Conservation (phyloP, 2,329 filamentous ascomycete genomes). For the Botrytis galanthina region DNA sequence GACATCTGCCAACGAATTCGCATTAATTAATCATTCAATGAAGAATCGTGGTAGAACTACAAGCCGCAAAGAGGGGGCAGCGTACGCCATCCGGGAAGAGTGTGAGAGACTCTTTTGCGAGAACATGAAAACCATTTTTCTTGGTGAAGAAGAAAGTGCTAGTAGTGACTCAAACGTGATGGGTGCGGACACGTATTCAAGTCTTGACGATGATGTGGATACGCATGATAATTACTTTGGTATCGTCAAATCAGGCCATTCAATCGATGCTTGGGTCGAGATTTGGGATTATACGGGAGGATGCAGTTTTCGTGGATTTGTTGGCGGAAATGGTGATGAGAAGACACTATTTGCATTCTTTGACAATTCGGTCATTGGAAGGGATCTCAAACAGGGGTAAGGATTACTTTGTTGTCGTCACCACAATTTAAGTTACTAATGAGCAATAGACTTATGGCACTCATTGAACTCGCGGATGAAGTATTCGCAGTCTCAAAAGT, state of each 20-base stretch:
- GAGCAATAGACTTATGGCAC: slow-evolving; percentile 69
- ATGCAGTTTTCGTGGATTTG: slow-evolving; percentile 81
- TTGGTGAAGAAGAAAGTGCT: slow-evolving; percentile 86
- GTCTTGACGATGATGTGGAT: slow-evolving; percentile 35
- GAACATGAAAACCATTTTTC: slow-evolving; percentile 89
- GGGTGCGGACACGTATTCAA: slow-evolving; percentile 63
- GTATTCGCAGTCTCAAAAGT: slow-evolving; percentile 75
- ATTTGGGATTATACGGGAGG: slow-evolving; percentile 73
- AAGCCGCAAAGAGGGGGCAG: slow-evolving; percentile 80
- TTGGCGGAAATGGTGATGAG: slow-evolving; percentile 66
- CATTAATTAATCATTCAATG: slow-evolving; percentile 52
- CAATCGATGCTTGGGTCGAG: slow-evolving; percentile 39
- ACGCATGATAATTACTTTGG: slow-evolving; percentile 32
- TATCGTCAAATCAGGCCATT: slow-evolving; percentile 28
- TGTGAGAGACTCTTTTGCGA: slow-evolving; percentile 99
- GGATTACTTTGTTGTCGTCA: slow-evolving; percentile 36
- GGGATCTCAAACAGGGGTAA: slow-evolving; percentile 85
- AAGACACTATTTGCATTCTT: slow-evolving; percentile 88
- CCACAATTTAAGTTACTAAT: slow-evolving; percentile 36
- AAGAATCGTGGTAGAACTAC: slow-evolving; percentile 35
- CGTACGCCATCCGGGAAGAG: slow-evolving; percentile 96
- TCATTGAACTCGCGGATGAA: slow-evolving; percentile 81
- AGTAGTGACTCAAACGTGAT: slow-evolving; percentile 81
- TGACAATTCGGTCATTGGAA: slow-evolving; percentile 66
- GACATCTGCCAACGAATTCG: slow-evolving; percentile 65